These are phyloP conservation scores for Elasticomyces elasticus DNA, from an alignment of 495 filamentous ascomycete genomes.

Conservation along the genomic window DNA sequence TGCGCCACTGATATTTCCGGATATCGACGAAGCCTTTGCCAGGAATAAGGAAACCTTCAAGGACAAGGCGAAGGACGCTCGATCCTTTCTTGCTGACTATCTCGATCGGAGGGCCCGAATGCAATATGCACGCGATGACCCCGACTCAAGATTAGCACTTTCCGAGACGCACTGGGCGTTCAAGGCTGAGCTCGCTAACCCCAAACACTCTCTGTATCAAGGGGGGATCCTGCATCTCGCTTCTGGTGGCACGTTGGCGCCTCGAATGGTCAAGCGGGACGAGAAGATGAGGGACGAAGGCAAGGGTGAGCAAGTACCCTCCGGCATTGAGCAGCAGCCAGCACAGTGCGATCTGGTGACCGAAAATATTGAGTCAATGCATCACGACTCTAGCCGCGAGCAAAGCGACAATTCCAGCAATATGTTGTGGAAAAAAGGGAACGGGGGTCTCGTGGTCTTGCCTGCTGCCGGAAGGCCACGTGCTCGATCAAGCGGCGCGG, in stretches of 20 bases:
- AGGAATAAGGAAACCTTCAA: constrained; percentile 25
- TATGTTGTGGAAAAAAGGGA: too few relatives aligned
- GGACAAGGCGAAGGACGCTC: constrained; percentile 26
- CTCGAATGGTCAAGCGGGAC: too few relatives aligned
- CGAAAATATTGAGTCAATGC: too few relatives aligned
- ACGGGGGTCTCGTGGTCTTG: background rate
- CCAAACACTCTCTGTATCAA: constrained; percentile 40
- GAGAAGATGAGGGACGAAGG: too few relatives aligned
- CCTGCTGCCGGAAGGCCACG: background rate
- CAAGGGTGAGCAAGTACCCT: too few relatives aligned
- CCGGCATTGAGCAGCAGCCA: too few relatives aligned
- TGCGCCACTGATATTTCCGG: constrained; percentile 47
- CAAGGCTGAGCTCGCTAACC: constrained; percentile 44
- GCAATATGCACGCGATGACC: constrained; percentile 31
- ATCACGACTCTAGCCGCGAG: too few relatives aligned
- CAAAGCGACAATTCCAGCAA: too few relatives aligned
- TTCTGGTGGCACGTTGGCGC: too few relatives aligned
- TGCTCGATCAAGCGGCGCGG: background rate
- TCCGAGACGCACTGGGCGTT: constrained; percentile 26
- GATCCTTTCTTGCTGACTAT: constrained; percentile 43
- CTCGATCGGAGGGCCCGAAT: constrained; percentile 43
- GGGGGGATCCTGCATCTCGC: constrained; percentile 37
- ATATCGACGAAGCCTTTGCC: constrained; percentile 33
- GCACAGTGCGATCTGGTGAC: too few relatives aligned
- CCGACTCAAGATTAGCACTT: constrained; percentile 13